These are phyloP conservation scores for Colletotrichum sp. DNA, from an alignment of 2,329 filamentous ascomycete genomes.

Conservation along the genomic window DNA sequence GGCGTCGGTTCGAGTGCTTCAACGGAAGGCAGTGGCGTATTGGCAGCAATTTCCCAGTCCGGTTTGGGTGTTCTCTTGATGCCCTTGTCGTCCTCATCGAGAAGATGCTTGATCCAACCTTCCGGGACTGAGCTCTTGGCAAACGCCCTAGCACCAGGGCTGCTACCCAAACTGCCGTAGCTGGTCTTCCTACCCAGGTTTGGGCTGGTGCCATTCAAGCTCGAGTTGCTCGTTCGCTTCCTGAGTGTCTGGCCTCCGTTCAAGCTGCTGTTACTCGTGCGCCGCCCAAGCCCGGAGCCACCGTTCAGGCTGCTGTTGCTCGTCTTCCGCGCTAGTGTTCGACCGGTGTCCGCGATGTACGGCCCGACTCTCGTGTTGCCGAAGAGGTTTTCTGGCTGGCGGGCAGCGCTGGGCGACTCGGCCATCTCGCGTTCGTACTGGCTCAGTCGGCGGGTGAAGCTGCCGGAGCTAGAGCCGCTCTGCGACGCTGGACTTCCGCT, in stretches of 20 bases:
- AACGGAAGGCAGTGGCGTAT: conserved; percentile 37
- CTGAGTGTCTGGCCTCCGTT: conserved; percentile 23
- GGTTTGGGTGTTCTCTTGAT: background rate
- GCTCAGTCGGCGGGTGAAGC: conserved; percentile 6
- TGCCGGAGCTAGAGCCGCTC: conserved; percentile 22
- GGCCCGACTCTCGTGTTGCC: conserved; percentile 35
- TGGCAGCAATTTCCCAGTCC: conserved; percentile 18
- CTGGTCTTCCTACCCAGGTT: conserved; percentile 10
- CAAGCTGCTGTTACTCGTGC: conserved; percentile 25
- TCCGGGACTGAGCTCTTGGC: conserved; percentile 22
- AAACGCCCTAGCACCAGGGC: conserved; percentile 12
- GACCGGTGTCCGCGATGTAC: conserved; percentile 40
- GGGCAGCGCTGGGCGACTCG: conserved; percentile 19
- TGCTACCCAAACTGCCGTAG: conserved; percentile 23
- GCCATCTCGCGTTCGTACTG: conserved; percentile 15
- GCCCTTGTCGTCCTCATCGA: conserved; percentile 22
- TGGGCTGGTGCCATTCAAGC: conserved; percentile 9
- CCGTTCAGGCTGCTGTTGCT: conserved; percentile 37
- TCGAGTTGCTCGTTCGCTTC: conserved; percentile 23
- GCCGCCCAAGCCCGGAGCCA: conserved; percentile 6
- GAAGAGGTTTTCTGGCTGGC: conserved; percentile 37
- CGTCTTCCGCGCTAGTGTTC: conserved; percentile 35
- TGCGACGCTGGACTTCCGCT: conserved; percentile 15
- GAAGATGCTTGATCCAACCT: conserved; percentile 25
- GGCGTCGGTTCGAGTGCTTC: conserved; percentile 27